Conservation (phyloP, 2,329 filamentous ascomycete species). For the Cytospora leucostoma region DNA sequence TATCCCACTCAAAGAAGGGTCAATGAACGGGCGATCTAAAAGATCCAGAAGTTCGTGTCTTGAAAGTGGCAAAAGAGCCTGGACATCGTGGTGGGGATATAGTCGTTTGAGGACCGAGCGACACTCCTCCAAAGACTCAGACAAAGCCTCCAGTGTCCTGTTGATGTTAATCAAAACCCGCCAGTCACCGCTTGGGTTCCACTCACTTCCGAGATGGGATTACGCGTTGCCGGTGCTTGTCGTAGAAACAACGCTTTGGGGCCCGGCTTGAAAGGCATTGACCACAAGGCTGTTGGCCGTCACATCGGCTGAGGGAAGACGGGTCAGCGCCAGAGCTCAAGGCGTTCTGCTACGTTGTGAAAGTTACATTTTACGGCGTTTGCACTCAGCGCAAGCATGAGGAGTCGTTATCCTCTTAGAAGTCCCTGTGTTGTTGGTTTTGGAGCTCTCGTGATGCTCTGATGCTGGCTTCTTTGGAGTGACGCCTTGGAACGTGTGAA, state of each 20-base stretch:
- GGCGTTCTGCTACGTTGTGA: background rate
- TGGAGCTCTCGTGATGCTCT: slow-evolving; percentile 44
- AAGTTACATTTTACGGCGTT: slow-evolving; percentile 72
- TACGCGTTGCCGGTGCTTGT: slow-evolving; percentile 75
- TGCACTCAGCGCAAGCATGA: slow-evolving; percentile 74
- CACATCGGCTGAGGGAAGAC: slow-evolving; percentile 58
- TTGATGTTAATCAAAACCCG: slow-evolving; percentile 30
- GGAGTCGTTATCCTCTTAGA: slow-evolving; percentile 57
- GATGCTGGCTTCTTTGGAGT: slow-evolving; percentile 51
- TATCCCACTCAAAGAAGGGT: slow-evolving; percentile 44
- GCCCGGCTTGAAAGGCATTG: slow-evolving; percentile 82
- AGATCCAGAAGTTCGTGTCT: slow-evolving; percentile 62
- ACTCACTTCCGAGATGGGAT: slow-evolving; percentile 77
- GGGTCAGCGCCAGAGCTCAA: slow-evolving; percentile 33
- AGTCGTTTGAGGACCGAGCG: slow-evolving; percentile 62
- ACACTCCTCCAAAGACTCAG: slow-evolving; percentile 67
- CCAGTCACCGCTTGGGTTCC: slow-evolving; percentile 3
- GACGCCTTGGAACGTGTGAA: slow-evolving; percentile 56
- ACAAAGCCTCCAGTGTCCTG: slow-evolving; percentile 62
- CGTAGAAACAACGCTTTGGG: slow-evolving; percentile 76
- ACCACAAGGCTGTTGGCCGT: slow-evolving; percentile 78
- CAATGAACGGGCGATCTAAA: slow-evolving; percentile 49
- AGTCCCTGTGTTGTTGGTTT: slow-evolving; percentile 41
- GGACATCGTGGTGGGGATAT: slow-evolving; percentile 59
- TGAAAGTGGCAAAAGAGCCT: slow-evolving; percentile 54